Evolutionary conservation across 441 rosid genomes (phyloP), one percentile per base, ranked within the genome.

Genomic region (Macaranga tanarius): DNA sequence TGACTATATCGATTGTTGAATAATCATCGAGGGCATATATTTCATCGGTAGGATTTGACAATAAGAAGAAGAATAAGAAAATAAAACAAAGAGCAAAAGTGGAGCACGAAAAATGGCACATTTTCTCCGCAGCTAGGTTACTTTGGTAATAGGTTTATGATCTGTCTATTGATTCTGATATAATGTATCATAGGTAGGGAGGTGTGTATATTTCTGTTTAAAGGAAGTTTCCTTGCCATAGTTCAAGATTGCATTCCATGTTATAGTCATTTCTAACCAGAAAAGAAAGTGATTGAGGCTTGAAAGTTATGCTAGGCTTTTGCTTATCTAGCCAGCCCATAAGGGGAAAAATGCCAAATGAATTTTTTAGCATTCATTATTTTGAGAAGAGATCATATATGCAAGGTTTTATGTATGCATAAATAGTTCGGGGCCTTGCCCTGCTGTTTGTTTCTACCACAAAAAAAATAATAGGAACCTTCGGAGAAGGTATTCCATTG

Each of bases 401-500:
- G 31, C 31, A 28, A 28, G 3, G 1, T 28, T 28, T 28, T 1
- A 23, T n/a, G 47, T 59, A 10, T 8, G 62, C 19, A 28, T 71
- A 72, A 68, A 55, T 22, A 50, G n/a, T n/a, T n/a, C n/a, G n/a
- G n/a, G n/a, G n/a, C n/a, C n/a, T n/a, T n/a, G n/a, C n/a, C n/a
- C n/a, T n/a, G n/a, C n/a, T n/a, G n/a, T n/a, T n/a, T n/a, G n/a
- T n/a, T n/a, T n/a, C n/a, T n/a, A n/a, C n/a, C n/a, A n/a, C n/a
- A n/a, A n/a, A n/a, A n/a, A n/a, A n/a, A 28, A 22, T 20, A 70
- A 61, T 12, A 59, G 72, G 82, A 79, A 76, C 75, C 70, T 82
- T 82, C 81, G 66, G 19, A 6, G 56, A 63, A 51, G 70, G 16
- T 25, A 25, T 50, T 42, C 4, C 9, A 13, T 54, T 20, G 61